Base-by-base conservation (phyloP, 257 asterid genomes). In the Cynanchum wilfordii region DNA sequence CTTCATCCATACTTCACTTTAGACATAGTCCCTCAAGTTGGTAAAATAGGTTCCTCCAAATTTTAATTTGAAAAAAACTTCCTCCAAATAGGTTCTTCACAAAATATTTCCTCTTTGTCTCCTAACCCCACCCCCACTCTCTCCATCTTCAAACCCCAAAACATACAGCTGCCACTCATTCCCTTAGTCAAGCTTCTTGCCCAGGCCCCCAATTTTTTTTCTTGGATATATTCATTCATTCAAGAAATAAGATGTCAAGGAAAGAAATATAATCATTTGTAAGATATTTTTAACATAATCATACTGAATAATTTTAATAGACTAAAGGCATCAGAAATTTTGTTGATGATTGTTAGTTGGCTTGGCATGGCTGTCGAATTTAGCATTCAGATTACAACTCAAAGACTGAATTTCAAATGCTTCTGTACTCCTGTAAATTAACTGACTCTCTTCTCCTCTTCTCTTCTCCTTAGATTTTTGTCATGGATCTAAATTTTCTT, bases 101-200 rank as follows among this genome's bases (percentile, higher is more conserved):
- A 5, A n/a, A 55, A 55, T 55, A 22, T 10, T 24, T 3, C 20
- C 10, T 9, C 22, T 55, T 22, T 3, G 1, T 27, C 13, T 2
- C 7, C 3, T 4, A 11, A n/a, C 9, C 29, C 3, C 45, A 10
- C 8, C 45, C 11, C 10, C 45, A 8, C 2, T 7, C 45, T 42
- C 45, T 42, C 45, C 45, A 42, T 55, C 60, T 55, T 55, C 60
- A 55, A 55, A 55, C 60, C 29, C 60, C 60, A 54, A 54, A 54
- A 54, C 9, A 0, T 20, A 7, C 11, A 19, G 25, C 59, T 51
- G 56, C 4, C 25, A 52, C 58, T 5, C 25, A 4, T 25, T 52
- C 25, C 58, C 24, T 20, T 2, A 52, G 58, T 55, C 60, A 25
- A 24, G 38, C 38, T 58, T 10, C 64, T 33, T 58, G 19, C 36